Evolutionary conservation across 352 stramenopile genomes (phyloP).

Genomic region (Pythium sukuiense): DNA sequence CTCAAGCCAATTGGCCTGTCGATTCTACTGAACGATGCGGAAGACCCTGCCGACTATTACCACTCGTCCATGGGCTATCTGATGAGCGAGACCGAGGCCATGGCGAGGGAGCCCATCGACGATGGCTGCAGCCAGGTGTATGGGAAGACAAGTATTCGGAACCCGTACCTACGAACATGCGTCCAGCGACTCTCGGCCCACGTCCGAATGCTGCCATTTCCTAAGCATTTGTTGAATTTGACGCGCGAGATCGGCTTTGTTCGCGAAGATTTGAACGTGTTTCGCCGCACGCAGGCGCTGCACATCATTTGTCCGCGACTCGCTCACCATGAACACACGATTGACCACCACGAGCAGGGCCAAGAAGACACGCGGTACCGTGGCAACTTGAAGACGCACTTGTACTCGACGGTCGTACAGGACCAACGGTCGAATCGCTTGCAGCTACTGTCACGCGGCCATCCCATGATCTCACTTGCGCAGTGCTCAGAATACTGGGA

Average conservation of each 20-base stretch:
- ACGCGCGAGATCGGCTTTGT: slow-evolving; percentile 84
- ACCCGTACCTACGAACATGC: slow-evolving; percentile 62
- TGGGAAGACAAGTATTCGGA: slow-evolving; percentile 7
- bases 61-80: slow-evolving; percentile 71
- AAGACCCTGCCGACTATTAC: slow-evolving; percentile 67
- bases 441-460: slow-evolving; percentile 75
- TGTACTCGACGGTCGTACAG: slow-evolving; percentile 84
- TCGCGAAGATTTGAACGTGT: slow-evolving; percentile 59
- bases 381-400: slow-evolving; percentile 83
- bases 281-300: slow-evolving; percentile 69
- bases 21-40: slow-evolving; percentile 79
- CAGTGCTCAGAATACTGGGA: slow-evolving; percentile 89
- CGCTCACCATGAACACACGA: slow-evolving; percentile 81
- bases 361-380: slow-evolving; percentile 83
- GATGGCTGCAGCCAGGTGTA: slow-evolving; percentile 13
- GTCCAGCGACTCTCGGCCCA: slow-evolving; percentile 80
- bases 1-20: slow-evolving; percentile 80
- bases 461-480: slow-evolving; percentile 67
- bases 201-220: slow-evolving; percentile 83
- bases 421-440: slow-evolving; percentile 80
- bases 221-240: slow-evolving; percentile 77
- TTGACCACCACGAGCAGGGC: slow-evolving; percentile 82
- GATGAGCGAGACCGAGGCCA: slow-evolving; percentile 47
- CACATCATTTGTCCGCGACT: slow-evolving; percentile 83
- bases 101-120: slow-evolving; percentile 10